Evolutionary conservation across 73 alveolate genomes (phyloP).

Genomic region (Uronychia setigera): DNA sequence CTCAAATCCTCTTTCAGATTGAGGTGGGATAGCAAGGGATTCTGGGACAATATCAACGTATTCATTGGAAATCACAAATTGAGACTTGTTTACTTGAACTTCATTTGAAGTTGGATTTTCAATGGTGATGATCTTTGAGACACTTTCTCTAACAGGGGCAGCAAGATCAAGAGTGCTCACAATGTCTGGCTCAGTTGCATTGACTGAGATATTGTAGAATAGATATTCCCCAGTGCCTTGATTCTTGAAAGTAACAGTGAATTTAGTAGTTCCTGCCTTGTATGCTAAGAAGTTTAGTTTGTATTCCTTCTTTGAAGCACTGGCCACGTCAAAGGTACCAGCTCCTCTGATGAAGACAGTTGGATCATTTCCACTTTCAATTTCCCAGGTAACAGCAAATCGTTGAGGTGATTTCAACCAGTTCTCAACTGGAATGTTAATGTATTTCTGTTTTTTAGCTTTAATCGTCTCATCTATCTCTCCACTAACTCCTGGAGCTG

Average conservation of each 20-base stretch:
- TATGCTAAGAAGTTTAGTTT: conserved; percentile 92
- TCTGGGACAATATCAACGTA: conserved; percentile 93
- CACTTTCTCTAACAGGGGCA: conserved; percentile 94
- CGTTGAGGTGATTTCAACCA: conserved; percentile 97
- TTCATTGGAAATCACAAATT: conserved; percentile 84
- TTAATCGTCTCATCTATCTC: conserved; percentile 79
- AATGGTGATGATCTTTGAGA: conserved; percentile 88
- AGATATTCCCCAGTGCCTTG: conserved; percentile 92
- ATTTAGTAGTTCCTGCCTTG: conserved; percentile 88
- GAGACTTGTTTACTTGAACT: conserved; percentile 82
- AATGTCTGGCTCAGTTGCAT: conserved; percentile 85
- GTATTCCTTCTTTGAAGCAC: conserved; percentile 93
- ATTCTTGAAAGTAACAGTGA: conserved; percentile 94
- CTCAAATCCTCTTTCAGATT: conserved; percentile 96
- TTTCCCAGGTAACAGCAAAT: conserved; percentile 96
- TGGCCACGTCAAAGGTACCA: conserved; percentile 95
- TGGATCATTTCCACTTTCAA: conserved; percentile 84
- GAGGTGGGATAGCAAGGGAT: conserved; percentile 88
- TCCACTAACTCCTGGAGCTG: conserved; percentile 92
- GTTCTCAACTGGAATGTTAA: conserved; percentile 88
- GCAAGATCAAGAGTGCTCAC: conserved; percentile 85
- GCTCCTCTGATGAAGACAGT: conserved; percentile 97
- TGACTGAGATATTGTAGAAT: conserved; percentile 78
- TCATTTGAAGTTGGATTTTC: conserved; percentile 94
- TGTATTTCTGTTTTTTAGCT: conserved; percentile 92